Base-by-base conservation (phyloP, 768 basidiomycete species). In the Chlorophyllum brunneum region DNA sequence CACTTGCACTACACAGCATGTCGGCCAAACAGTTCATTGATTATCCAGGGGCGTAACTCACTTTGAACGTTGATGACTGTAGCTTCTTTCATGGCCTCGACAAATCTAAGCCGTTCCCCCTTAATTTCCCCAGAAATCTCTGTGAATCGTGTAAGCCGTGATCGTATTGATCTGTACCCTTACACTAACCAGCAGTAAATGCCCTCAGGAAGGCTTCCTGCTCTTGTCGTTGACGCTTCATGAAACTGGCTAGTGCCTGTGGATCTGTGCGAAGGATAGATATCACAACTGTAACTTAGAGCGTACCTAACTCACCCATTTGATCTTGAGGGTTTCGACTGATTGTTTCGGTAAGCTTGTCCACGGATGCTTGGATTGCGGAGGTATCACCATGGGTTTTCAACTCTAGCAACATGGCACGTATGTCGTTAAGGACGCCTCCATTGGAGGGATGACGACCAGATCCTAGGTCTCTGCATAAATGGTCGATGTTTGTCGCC, bases 31-130 rank as follows among this genome's bases (percentile, higher is more conserved):
- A 20, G 11, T 48, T 26, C 34, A 18, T 23, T 20, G 16, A 38
- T 37, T 22, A 36, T 26, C 20, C 26, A 13, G 22, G 20, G 18
- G 39, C 34, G 15, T 36, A 13, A 54, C 71, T 63, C 66, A 87
- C 89, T 71, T 65, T 89, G 85, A 2, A 95, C 83, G 57, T 94
- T 93, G 59, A 95, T 88, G 1, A 82, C 81, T 0, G 92, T 95
- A 1, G 91, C 92, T 59, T 92, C 88, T 63, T 89, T 89, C 92
- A 94, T 95, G n/a, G 92, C 91, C 60, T 95, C 92, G 4, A 94
- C 88, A 59, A 95, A 94, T 5, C 88, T 76, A 48, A 94, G 68
- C 41, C 91, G 70, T 67, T 94, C 92, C 1, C 92, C 91, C 47
- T 85, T 83, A 48, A 95, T 93, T 59, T 94, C 92, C 51, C 80